phyloP scores from a whole-genome alignment of 2,329 filamentous ascomycete species.

The Endocalyx cinctus region DNA sequence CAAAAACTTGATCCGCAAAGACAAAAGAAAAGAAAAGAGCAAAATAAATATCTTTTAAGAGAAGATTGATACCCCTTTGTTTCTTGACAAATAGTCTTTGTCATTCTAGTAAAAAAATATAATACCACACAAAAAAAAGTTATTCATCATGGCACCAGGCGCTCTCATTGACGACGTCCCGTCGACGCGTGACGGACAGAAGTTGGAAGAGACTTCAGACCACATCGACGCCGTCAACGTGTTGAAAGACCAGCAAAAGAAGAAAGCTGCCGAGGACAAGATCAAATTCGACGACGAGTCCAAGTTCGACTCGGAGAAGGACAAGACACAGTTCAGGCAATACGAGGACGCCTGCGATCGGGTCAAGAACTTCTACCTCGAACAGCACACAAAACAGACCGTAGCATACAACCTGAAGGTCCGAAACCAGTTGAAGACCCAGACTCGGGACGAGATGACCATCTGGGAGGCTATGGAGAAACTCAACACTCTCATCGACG shows the following conservation, averaged over 20 bases:
- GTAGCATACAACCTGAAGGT: slow-evolving; percentile 81
- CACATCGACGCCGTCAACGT: slow-evolving; percentile 53
- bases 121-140: no score
- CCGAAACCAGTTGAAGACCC: slow-evolving; percentile 64
- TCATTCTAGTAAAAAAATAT: no score
- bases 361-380: slow-evolving; percentile 82
- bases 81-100: no score
- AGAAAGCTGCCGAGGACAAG: no score
- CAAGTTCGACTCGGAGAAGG: slow-evolving; percentile 68
- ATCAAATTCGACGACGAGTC: slow-evolving; percentile 43
- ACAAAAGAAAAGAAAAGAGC: no score
- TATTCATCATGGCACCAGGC: slow-evolving; percentile 31
- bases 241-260: slow-evolving; percentile 41
- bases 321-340: slow-evolving; percentile 76
- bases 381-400: slow-evolving; percentile 67
- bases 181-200: slow-evolving; percentile 22
- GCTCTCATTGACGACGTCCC: slow-evolving; percentile 22
- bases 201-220: slow-evolving; percentile 41
- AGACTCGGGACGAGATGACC: slow-evolving; percentile 65
- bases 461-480: slow-evolving; percentile 92
- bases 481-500: slow-evolving; percentile 84
- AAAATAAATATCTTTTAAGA: no score
- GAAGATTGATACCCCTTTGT: no score
- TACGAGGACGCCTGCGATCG: slow-evolving; percentile 80
- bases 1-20: no score